phyloP scores from a whole-genome alignment of 306 rosid genomes.

The Pterocarpus santalinus region DNA sequence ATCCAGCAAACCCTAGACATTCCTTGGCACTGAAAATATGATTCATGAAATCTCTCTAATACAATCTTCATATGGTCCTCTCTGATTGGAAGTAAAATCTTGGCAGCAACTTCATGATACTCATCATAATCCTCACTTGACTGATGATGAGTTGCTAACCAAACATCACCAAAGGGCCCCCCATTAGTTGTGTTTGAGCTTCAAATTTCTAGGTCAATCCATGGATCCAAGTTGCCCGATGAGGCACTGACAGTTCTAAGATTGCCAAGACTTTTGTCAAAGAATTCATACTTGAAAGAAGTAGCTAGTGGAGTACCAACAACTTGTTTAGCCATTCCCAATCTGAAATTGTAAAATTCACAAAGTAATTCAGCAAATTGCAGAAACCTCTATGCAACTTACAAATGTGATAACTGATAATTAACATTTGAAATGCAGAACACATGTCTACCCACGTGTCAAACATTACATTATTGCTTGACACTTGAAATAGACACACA shows the following conservation, averaged over 20 bases:
- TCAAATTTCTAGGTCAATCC: slow-evolving; percentile 86
- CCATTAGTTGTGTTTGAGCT: slow-evolving; percentile 89
- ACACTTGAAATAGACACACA: too few species aligned
- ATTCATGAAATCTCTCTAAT: slow-evolving; percentile 66
- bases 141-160: slow-evolving; percentile 93
- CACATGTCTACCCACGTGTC: not conserved
- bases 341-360: slow-evolving; percentile 49
- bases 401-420: too few species aligned
- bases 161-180: slow-evolving; percentile 92
- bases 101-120: slow-evolving; percentile 89
- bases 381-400: not conserved
- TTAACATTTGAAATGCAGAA: too few species aligned
- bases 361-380: slow-evolving; percentile 35
- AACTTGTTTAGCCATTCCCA: slow-evolving; percentile 72
- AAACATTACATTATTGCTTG: not conserved
- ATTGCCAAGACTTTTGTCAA: slow-evolving; percentile 64
- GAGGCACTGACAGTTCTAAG: slow-evolving; percentile 59
- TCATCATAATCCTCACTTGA: slow-evolving; percentile 80
- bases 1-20: slow-evolving; percentile 62
- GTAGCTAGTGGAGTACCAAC: slow-evolving; percentile 51
- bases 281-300: slow-evolving; percentile 74
- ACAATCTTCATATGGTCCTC: slow-evolving; percentile 71
- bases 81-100: slow-evolving; percentile 73
- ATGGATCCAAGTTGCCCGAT: slow-evolving; percentile 53
- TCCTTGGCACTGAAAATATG: slow-evolving; percentile 70